Percentiles rank a stretch among this genome's conserved stretches.
These are phyloP conservation scores for Leccinellum albellum DNA, from an alignment of 768 basidiomycete genomes.

Conservation along the genomic window DNA sequence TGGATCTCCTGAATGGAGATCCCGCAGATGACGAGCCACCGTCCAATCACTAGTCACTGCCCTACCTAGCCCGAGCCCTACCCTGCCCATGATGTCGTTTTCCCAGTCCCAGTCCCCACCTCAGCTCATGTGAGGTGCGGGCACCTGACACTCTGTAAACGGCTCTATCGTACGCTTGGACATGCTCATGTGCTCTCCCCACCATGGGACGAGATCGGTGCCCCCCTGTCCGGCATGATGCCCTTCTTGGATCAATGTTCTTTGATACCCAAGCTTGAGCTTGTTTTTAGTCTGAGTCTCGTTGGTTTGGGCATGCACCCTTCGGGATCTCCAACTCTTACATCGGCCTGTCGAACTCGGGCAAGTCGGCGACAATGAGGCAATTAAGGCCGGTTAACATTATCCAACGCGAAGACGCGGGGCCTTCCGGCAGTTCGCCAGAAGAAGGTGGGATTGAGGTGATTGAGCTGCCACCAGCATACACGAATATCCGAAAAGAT, in stretches of 20 bases:
- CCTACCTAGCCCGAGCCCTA: constrained; percentile 79
- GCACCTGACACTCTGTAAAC: constrained; percentile 19
- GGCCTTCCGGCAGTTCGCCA: constrained; percentile 30
- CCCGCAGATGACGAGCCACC: constrained; percentile 49
- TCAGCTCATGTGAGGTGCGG: constrained; percentile 29
- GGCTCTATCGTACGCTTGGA: constrained; percentile 13
- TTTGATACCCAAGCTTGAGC: constrained; percentile 42
- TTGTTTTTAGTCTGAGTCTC: background rate
- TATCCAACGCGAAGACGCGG: constrained; percentile 83
- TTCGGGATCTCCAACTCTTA: constrained; percentile 17
- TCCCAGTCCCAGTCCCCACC: background rate
- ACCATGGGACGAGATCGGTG: constrained; percentile 21
- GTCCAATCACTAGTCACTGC: constrained; percentile 50
- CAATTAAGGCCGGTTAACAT: constrained; percentile 70
- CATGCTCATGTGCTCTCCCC: too few species aligned
- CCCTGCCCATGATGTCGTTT: constrained; percentile 50
- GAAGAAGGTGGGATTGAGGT: constrained; percentile 51
- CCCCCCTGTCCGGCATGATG: constrained; percentile 26
- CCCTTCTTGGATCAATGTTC: constrained; percentile 37
- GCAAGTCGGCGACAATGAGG: constrained; percentile 40
- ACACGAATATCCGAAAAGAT: constrained; percentile 54
- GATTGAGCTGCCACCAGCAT: constrained; percentile 80
- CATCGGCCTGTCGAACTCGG: constrained; percentile 21
- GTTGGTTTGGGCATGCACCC: constrained; percentile 5
- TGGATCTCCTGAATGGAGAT: constrained; percentile 59